Base-by-base conservation (phyloP, 768 basidiomycete genomes). In the Trametopsis cervina region DNA sequence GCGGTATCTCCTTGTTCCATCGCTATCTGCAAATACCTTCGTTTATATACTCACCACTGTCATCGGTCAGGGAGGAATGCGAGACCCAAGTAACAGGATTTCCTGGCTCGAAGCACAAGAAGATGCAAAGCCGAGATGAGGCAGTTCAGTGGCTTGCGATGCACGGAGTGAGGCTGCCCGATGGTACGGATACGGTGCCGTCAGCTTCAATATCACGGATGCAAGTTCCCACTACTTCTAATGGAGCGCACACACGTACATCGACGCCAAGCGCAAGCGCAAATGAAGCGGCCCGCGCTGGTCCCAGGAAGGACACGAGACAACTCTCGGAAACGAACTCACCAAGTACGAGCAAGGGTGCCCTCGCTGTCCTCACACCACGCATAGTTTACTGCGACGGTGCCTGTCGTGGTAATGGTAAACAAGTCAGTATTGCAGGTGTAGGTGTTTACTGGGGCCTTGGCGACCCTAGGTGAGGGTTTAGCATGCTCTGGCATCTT, bases 371-470 rank as follows among this genome's bases (percentile, higher is more conserved):
- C 9, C 15, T 7, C 29, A 33, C 9, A 33, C 29, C 29, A n/a
- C 29, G 29, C 9, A 15, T 85, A 11, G 92, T 92, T 1, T 95
- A 89, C 57, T 83, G 76, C 17, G 94, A 97, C 63, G 94, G 94
- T 10, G 85, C 91, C 4, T 92, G 90, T 54, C 79, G 77, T 58
- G 80, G 83, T 2, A 97, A 97, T 60, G 94, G 94, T 0, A 66
- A 80, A 58, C 24, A 23, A 2, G 78, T 75, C 1, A 75, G 86
- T 0, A 54, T 76, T 37, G 94, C 90, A 0, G 94, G 94, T 1
- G 66, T 92, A 37, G 94, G 94, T 0, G 89, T 97, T 0, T 97
- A 83, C 80, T 97, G 89, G 88, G 89, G 84, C 0, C 65, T 60
- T 9, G 60, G 73, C 49, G 85, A 91, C 63, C 63, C 76, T 25